Conservation (phyloP, 139 green algal genomes). For the Chlorella sp. region DNA sequence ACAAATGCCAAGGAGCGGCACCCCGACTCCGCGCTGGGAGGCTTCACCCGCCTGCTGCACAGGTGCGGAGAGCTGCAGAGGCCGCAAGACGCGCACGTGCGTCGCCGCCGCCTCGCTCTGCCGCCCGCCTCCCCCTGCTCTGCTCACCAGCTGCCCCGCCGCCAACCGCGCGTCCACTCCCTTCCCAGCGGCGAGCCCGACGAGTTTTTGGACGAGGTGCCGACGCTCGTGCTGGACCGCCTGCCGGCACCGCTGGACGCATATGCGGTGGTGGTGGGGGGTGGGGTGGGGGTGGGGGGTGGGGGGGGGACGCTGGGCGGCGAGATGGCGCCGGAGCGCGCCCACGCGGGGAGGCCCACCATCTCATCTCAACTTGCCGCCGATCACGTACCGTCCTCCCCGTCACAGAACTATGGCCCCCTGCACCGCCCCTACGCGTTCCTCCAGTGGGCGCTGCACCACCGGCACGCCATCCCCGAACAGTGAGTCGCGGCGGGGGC, state of each 20-base stretch:
- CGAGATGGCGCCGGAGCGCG: neutral
- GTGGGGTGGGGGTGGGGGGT: neutral
- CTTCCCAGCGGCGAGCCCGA: slow-evolving; percentile 51
- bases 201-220: slow-evolving; percentile 73
- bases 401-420: slow-evolving; percentile 66
- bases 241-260: slow-evolving; percentile 47
- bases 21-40: slow-evolving; percentile 60
- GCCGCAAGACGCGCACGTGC: too few species aligned
- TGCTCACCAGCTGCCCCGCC: neutral
- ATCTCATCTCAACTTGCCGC: too few species aligned
- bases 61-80: slow-evolving; percentile 6
- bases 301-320: neutral
- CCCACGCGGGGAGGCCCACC: too few species aligned
- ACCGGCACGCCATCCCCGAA: slow-evolving; percentile 24
- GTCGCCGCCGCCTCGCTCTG: too few species aligned
- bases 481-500: too few species aligned
- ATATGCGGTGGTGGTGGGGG: slow-evolving; percentile 20
- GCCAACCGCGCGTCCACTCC: neutral
- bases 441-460: slow-evolving; percentile 65
- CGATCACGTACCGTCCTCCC: too few species aligned
- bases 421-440: slow-evolving; percentile 74
- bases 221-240: slow-evolving; percentile 69
- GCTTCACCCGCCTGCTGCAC: slow-evolving; percentile 74
- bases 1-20: slow-evolving; percentile 43
- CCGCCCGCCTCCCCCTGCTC: neutral